phyloP scores from a whole-genome alignment of 352 stramenopile species.

The Aphanomyces stellatus region DNA sequence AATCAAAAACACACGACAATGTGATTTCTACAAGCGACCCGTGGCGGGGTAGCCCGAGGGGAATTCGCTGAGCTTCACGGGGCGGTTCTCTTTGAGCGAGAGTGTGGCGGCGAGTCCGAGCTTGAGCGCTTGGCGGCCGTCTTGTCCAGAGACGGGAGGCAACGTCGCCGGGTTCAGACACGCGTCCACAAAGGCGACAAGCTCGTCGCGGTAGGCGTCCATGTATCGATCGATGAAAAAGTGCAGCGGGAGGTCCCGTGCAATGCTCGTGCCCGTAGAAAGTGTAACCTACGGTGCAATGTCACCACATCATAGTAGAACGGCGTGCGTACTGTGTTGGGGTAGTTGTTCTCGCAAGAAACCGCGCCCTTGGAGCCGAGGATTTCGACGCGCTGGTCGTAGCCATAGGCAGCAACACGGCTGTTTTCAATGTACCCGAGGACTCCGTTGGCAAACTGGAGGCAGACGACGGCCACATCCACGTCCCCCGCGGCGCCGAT shows the following conservation, averaged over 20 bases:
- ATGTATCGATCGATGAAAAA: conserved; percentile 94
- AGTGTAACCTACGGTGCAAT: conserved; percentile 31
- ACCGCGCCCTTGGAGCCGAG: conserved; percentile 88
- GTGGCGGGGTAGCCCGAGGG: no score
- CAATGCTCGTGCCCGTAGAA: conserved; percentile 34
- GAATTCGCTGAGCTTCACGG: conserved; percentile 51
- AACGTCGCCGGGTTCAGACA: conserved; percentile 30
- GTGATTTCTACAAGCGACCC: no score
- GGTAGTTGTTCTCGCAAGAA: conserved; percentile 89
- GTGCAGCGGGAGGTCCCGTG: conserved; percentile 86
- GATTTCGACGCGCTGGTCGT: conserved; percentile 92
- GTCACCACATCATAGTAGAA: conserved; percentile 24
- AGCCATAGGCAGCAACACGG: conserved; percentile 89
- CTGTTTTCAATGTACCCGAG: conserved; percentile 93
- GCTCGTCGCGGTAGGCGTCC: conserved; percentile 71
- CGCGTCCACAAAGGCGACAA: conserved; percentile 59
- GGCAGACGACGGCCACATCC: conserved; percentile 86
- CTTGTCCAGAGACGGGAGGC: conserved; percentile 44
- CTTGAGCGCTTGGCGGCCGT: conserved; percentile 57
- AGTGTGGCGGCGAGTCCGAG: conserved; percentile 58
- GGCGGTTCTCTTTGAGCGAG: conserved; percentile 57
- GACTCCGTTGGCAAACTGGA: conserved; percentile 86
- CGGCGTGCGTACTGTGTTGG: conserved; percentile 76
- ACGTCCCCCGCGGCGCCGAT: conserved; percentile 78
- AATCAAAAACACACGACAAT: no score